Evolutionary conservation across 257 asterid species (phyloP), one percentile per base, ranked within the genome.

Genomic region (Salvia miltiorrhiza): DNA sequence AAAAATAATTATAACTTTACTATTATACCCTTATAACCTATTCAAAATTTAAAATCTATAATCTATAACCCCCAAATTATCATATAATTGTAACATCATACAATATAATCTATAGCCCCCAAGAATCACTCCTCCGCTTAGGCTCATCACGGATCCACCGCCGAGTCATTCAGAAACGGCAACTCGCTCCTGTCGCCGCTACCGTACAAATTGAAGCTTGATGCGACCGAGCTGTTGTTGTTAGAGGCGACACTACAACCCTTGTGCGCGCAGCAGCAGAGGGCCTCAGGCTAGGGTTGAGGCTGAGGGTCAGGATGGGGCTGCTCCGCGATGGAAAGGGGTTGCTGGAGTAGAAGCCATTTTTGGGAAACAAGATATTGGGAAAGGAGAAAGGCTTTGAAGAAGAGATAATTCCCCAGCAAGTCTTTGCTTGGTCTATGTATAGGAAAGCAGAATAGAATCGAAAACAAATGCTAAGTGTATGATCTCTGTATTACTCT

Each of bases 401-500:
- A 57, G 80, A 66, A 20, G 83, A 17, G 66, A 91, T 7, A 2
- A 30, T 68, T 44, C 87, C 87, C 64, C 91, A 60, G 73, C 81
- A 67, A 6, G 75, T 54, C 69, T 85, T 94, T 0, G 90, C 97
- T 74, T 82, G 84, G 63, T 75, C 74, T 50, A 94, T 89, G 73
- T n/a, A n/a, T 60, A 63, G 12, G 97, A 78, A 0, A 76, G 53
- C 9, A 94, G 58, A 20, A 78, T 67, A 9, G 85, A 61, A 16
- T 94, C 97, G 1, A 97, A 90, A 10, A 87, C 88, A 69, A 86
- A 90, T 32, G 99, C 97, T 35, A 94, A 70, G 39, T 97, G 82
- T 67, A 94, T 87, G 78, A 94, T 84, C 81, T 94, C 97, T 70
- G 89, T 85, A 72, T 94, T 95, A 1, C 96, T 95, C 39, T 87